Evolutionary conservation across 1,284 basidiomycete species (phyloP).

Genomic region (Ceratobasidium sp.): DNA sequence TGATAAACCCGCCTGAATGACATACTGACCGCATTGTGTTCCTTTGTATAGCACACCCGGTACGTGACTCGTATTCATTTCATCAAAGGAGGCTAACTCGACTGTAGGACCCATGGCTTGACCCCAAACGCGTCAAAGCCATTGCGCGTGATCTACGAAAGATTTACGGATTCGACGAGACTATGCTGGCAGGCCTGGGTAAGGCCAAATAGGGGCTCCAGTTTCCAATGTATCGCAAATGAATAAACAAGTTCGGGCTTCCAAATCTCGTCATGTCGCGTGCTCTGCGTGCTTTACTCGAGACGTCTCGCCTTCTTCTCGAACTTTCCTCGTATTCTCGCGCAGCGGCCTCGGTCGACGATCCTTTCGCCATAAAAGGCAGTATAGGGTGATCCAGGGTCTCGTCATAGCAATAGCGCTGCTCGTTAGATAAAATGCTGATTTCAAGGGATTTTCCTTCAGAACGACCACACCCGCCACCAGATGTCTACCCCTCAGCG

Average conservation of each 20-base stretch:
- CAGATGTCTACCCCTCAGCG: not conserved
- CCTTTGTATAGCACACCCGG: conserved; percentile 34
- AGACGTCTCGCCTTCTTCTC: too few relatives aligned
- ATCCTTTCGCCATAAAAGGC: conserved; percentile 5
- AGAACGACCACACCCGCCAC: not conserved
- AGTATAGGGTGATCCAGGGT: not conserved
- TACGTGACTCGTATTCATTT: not conserved
- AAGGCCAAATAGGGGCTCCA: too few relatives aligned
- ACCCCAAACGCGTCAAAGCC: conserved; percentile 35
- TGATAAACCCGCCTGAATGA: conserved; percentile 1
- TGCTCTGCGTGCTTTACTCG: too few relatives aligned
- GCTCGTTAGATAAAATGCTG: not conserved
- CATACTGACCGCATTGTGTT: conserved; percentile 3
- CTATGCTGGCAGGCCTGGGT: not conserved
- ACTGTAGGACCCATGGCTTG: conserved; percentile 22
- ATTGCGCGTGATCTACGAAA: conserved; percentile 28
- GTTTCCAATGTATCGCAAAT: too few relatives aligned
- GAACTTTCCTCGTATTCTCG: not conserved
- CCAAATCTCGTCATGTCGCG: too few relatives aligned
- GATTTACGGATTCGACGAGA: conserved; percentile 32
- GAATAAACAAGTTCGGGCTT: too few relatives aligned
- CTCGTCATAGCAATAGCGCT: conserved; percentile 25
- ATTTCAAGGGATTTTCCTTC: not conserved
- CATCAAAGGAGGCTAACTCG: conserved; percentile 8
- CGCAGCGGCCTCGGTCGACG: not conserved